These are phyloP conservation scores for Penicillium sp. DNA, from an alignment of 2,329 filamentous ascomycete species.

Conservation along the genomic window DNA sequence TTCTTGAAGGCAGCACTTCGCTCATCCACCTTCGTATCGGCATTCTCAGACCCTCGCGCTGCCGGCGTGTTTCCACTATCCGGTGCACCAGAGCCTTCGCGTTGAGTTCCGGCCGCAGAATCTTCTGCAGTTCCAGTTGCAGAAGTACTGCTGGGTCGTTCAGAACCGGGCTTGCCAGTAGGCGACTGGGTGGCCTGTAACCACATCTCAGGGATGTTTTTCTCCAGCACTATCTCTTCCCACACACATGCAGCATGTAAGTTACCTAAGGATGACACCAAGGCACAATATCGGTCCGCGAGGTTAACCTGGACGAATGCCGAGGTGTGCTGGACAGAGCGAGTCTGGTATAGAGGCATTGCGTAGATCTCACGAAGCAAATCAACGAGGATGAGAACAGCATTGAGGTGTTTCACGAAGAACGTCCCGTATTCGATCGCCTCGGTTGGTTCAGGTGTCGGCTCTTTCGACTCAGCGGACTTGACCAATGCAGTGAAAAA, in stretches of 20 bases:
- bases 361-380: constrained; percentile 73
- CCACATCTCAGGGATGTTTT: constrained; percentile 65
- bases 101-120: constrained; percentile 27
- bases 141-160: constrained; percentile 43
- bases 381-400: constrained; percentile 71
- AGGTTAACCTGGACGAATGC: constrained; percentile 76
- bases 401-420: constrained; percentile 73
- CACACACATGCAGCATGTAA: constrained; percentile 77
- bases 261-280: constrained; percentile 72
- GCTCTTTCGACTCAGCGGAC: constrained; percentile 22
- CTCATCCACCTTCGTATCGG: constrained; percentile 26
- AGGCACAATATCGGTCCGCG: constrained; percentile 73
- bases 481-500: constrained; percentile 69
- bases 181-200: constrained; percentile 47
- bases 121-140: constrained; percentile 23
- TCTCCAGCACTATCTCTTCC: constrained; percentile 75
- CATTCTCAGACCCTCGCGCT: constrained; percentile 19
- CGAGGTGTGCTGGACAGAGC: constrained; percentile 58
- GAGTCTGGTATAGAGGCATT: constrained; percentile 59
- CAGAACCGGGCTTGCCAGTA: constrained; percentile 35
- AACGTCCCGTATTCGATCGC: constrained; percentile 63
- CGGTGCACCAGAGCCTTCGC: constrained; percentile 21
- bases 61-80: constrained; percentile 18
- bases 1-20: constrained; percentile 62
- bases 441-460: constrained; percentile 31